Evolutionary conservation across 2,329 filamentous ascomycete genomes (phyloP).

Genomic region (Sporothrix euskadiensis): DNA sequence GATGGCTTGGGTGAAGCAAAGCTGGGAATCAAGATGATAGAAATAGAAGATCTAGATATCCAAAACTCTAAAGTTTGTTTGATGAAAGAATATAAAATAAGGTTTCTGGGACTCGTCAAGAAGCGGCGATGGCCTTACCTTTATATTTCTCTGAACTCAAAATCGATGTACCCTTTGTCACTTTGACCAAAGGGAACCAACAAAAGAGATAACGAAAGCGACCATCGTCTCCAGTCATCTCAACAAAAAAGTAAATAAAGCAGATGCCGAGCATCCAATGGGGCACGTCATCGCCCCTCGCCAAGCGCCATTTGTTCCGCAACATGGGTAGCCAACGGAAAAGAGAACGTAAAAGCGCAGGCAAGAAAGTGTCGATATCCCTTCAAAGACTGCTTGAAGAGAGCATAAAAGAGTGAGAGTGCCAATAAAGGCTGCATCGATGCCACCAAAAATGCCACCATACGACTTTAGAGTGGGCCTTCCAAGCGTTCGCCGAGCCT

Average conservation of each 20-base stretch:
- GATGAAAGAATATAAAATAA: neutral
- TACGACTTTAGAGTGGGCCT: neutral
- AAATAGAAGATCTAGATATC: neutral
- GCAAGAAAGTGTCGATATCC: neutral
- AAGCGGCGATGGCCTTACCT: neutral
- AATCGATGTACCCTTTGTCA: too few species aligned
- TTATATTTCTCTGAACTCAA: neutral
- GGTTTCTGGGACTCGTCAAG: neutral
- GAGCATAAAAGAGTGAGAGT: too few species aligned
- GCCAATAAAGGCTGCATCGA: neutral
- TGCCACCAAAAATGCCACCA: neutral
- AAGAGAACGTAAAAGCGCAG: neutral
- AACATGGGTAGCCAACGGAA: neutral
- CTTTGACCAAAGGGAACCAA: neutral
- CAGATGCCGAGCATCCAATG: neutral
- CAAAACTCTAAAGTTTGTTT: neutral
- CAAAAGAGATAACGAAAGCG: neutral
- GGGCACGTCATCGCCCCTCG: conserved; percentile 22
- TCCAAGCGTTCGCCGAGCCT: conserved; percentile 24
- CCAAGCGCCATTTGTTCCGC: conserved; percentile 12
- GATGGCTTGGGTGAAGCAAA: conserved; percentile 22
- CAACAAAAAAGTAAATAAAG: conserved; percentile 7
- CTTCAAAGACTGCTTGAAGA: neutral
- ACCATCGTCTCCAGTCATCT: neutral
- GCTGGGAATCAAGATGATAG: neutral